Conservation (phyloP, 2,329 filamentous ascomycete species). For the Scorias spongiosa region DNA sequence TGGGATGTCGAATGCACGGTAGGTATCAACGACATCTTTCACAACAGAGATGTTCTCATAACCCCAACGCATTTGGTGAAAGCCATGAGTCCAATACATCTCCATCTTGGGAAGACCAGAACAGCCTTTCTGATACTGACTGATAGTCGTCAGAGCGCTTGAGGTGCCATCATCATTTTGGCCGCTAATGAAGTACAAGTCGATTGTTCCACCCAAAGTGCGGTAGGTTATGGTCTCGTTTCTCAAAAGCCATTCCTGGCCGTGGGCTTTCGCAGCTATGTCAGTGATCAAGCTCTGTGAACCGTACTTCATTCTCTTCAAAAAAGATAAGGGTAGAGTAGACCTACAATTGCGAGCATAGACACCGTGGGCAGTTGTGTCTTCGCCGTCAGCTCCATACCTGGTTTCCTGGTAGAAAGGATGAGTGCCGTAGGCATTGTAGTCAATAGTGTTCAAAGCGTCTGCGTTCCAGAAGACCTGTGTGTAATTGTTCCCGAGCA, state of each 20-base stretch:
- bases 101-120: constrained; percentile 63
- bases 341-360: constrained; percentile 48
- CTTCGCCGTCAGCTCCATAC: constrained; percentile 45
- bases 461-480: constrained; percentile 55
- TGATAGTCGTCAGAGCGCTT: constrained; percentile 52
- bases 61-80: constrained; percentile 72
- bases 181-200: constrained; percentile 65
- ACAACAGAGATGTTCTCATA: constrained; percentile 55
- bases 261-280: constrained; percentile 31
- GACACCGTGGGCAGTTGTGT: constrained; percentile 46
- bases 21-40: constrained; percentile 39
- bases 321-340: too few relatives aligned
- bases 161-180: constrained; percentile 46
- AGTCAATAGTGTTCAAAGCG: constrained; percentile 46
- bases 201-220: constrained; percentile 58
- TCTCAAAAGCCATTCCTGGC: constrained; percentile 54
- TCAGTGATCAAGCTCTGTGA: not conserved
- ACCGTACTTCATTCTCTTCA: not conserved
- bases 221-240: constrained; percentile 56
- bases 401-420: constrained; percentile 68
- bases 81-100: constrained; percentile 69
- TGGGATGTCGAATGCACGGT: constrained; percentile 36
- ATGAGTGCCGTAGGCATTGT: constrained; percentile 61
- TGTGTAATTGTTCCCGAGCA: constrained; percentile 56
- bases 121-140: constrained; percentile 50